These are phyloP conservation scores for Ascochyta clinopodiicola DNA, from an alignment of 2,329 filamentous ascomycete species.

Conservation along the genomic window DNA sequence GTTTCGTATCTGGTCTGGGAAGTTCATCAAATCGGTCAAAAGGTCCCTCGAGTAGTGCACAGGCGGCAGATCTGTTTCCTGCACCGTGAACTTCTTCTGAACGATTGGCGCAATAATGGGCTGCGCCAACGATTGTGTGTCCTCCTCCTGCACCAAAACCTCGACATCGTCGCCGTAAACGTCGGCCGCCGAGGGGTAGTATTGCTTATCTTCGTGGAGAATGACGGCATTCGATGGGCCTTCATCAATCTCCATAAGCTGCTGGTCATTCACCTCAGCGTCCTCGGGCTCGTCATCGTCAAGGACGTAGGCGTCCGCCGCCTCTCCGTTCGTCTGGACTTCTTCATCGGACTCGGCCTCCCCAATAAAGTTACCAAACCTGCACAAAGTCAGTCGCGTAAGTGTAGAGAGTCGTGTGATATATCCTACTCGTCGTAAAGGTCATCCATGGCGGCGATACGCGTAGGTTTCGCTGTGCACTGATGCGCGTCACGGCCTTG, in stretches of 20 bases:
- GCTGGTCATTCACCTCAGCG: conserved; percentile 67
- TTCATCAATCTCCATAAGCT: conserved; percentile 93
- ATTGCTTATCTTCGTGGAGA: conserved; percentile 98
- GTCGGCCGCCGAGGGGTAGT: conserved; percentile 97
- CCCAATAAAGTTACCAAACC: conserved; percentile 98
- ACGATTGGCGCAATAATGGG: conserved; percentile 94
- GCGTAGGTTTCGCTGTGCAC: conserved; percentile 19
- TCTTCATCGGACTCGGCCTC: conserved; percentile 91
- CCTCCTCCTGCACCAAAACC: conserved; percentile 94
- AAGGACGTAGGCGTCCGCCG: conserved; percentile 79
- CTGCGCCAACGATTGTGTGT: conserved; percentile 88
- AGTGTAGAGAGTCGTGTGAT: neutral
- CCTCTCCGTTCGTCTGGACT: conserved; percentile 76
- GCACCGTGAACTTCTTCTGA: conserved; percentile 93
- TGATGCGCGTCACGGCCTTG: conserved; percentile 29
- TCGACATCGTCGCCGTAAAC: conserved; percentile 95
- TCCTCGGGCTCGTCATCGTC: conserved; percentile 67
- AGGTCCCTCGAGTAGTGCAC: conserved; percentile 89
- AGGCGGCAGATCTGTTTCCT: conserved; percentile 87
- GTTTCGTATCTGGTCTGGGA: conserved; percentile 92
- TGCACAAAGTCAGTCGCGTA: conserved; percentile 49
- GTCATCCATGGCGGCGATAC: conserved; percentile 75
- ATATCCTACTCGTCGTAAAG: conserved; percentile 87
- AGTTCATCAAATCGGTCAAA: conserved; percentile 96
- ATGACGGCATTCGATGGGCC: conserved; percentile 96